Evolutionary conservation across 106 monocot species (phyloP).

Genomic region (Chionographis japonica): DNA sequence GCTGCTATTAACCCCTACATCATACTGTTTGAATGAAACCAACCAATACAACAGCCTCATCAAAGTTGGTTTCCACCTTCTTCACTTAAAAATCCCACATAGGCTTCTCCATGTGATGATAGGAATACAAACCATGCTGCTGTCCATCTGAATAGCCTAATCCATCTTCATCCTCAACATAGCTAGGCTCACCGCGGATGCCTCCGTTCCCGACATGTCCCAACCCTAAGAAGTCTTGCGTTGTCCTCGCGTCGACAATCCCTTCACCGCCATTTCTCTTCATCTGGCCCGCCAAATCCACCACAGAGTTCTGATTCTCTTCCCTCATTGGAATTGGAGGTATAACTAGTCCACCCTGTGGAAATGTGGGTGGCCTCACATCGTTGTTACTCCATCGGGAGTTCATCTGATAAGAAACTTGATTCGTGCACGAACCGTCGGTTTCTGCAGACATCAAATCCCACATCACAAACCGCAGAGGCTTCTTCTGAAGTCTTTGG

Average conservation of each 20-base stretch:
- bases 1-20: no score
- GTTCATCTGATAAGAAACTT: not conserved
- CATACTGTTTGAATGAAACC: no score
- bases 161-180: slow-evolving; percentile 4
- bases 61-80: not conserved
- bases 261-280: slow-evolving; percentile 2
- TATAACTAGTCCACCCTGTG: not conserved
- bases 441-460: not conserved
- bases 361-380: not conserved
- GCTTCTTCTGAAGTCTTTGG: not conserved
- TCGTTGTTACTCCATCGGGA: not conserved
- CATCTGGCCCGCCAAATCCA: slow-evolving; percentile 3
- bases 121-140: slow-evolving; percentile 5
- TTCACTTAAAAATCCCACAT: slow-evolving; percentile 26
- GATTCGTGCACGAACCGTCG: not conserved
- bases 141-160: slow-evolving; percentile 21
- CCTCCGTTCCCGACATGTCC: slow-evolving; percentile 10
- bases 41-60: no score
- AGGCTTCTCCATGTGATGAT: slow-evolving; percentile 26
- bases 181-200: slow-evolving; percentile 1
- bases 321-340: slow-evolving; percentile 3
- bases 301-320: not conserved
- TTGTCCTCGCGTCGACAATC: slow-evolving; percentile 23
- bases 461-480: not conserved
- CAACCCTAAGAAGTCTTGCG: slow-evolving; percentile 44